A percentile compares a stretch with the other conserved stretches of the same genome.
Evolutionary conservation across 2,329 filamentous ascomycete species (phyloP).

Genomic region (Elsinoe arachidis): DNA sequence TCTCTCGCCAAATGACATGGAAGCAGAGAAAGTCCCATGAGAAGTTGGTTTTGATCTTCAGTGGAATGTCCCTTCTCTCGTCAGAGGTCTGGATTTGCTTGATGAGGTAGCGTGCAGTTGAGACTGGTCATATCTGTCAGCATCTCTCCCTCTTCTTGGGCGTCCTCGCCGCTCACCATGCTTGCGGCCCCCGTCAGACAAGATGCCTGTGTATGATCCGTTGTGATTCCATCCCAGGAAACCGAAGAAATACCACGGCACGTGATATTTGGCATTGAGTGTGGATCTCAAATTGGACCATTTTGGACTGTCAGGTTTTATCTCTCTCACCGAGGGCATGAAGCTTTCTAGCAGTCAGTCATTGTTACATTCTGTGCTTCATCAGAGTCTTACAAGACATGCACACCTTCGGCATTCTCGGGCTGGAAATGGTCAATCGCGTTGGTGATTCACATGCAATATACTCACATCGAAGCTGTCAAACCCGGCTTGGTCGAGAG

Average conservation of each 20-base stretch:
- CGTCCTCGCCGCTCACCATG: background rate
- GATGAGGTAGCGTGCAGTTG: constrained; percentile 1
- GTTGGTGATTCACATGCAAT: background rate
- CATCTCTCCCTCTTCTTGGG: too few species aligned
- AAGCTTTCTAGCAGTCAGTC: background rate
- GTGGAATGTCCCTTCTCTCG: background rate
- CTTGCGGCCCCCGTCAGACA: background rate
- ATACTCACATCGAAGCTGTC: background rate
- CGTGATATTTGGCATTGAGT: background rate
- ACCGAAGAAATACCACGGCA: background rate
- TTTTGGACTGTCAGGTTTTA: background rate
- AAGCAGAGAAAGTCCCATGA: background rate
- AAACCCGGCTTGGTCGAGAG: background rate
- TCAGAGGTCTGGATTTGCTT: background rate
- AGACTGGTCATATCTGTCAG: background rate
- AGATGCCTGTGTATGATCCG: background rate
- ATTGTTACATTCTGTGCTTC: background rate
- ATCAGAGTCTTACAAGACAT: constrained; percentile 1
- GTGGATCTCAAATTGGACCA: background rate
- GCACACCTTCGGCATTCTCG: background rate
- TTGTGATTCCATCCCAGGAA: constrained; percentile 1
- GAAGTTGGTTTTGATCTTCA: background rate
- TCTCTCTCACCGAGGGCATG: background rate
- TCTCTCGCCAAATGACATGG: background rate
- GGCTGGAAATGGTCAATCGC: background rate